Evolutionary conservation across 805 yeast genomes (phyloP).

Genomic region (Ascoidea asiatica): DNA sequence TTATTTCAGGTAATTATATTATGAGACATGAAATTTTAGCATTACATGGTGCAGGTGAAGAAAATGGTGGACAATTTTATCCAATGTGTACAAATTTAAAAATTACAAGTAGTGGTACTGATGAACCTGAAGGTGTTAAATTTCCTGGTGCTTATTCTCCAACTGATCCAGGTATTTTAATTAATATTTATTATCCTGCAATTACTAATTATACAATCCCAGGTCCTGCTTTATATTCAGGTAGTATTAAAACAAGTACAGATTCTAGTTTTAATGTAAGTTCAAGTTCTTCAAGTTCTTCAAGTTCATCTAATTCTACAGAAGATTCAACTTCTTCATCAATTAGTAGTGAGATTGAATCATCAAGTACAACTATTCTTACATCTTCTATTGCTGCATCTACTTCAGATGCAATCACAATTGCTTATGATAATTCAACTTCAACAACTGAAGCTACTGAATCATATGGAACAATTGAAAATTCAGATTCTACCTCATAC

Average conservation of each 20-base stretch:
- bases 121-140: constrained; percentile 6
- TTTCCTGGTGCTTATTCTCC: constrained; percentile 10
- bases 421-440: neutral
- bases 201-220: constrained; percentile 7
- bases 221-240: constrained; percentile 10
- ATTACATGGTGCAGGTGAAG: constrained; percentile 4
- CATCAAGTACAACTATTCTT: too few relatives aligned
- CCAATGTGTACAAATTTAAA: constrained; percentile 8
- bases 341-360: too few relatives aligned
- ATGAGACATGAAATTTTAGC: constrained; percentile 10
- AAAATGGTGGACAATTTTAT: constrained; percentile 7
- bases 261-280: too few relatives aligned
- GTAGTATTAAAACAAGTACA: too few relatives aligned
- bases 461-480: neutral
- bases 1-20: constrained; percentile 7
- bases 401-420: neutral
- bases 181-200: constrained; percentile 4
- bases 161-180: constrained; percentile 8
- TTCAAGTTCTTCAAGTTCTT: neutral
- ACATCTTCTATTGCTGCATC: too few relatives aligned
- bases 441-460: neutral
- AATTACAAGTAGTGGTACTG: constrained; percentile 4
- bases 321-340: too few relatives aligned
- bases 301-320: neutral
- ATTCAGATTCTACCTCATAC: too few relatives aligned